Evolutionary conservation across 441 rosid species (phyloP).

Genomic region (Croton setiger): DNA sequence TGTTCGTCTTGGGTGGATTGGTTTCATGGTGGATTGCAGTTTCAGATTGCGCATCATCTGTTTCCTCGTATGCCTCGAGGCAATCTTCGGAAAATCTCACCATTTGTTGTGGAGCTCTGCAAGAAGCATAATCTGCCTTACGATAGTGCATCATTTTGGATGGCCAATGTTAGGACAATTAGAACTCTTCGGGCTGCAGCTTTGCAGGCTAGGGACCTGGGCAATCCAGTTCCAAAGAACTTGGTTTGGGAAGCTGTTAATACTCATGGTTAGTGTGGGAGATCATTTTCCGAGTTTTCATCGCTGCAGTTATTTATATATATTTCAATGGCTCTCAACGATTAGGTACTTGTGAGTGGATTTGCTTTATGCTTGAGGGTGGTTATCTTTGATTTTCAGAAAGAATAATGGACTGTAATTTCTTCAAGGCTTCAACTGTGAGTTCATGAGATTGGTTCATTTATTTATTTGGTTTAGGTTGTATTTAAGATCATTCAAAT

Average conservation of each 20-base stretch:
- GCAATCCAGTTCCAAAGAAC: constrained; percentile 50
- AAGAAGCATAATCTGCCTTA: constrained; percentile 63
- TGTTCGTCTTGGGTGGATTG: constrained; percentile 70
- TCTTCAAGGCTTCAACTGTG: constrained; percentile 25
- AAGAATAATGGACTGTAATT: constrained; percentile 26
- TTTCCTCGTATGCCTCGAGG: constrained; percentile 64
- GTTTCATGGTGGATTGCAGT: constrained; percentile 76
- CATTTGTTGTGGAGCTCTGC: constrained; percentile 59
- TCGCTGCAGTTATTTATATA: constrained; percentile 18
- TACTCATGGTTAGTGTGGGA: constrained; percentile 50
- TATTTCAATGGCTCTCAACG: constrained; percentile 2
- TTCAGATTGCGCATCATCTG: constrained; percentile 67
- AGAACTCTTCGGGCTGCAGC: constrained; percentile 48
- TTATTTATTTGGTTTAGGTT: constrained; percentile 17
- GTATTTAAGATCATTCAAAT: background rate
- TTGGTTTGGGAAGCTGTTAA: constrained; percentile 75
- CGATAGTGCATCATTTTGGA: constrained; percentile 43
- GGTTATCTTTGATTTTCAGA: constrained; percentile 20
- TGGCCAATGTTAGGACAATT: constrained; percentile 52
- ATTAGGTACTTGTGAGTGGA: constrained; percentile 15
- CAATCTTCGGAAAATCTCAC: constrained; percentile 54
- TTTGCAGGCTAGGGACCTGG: constrained; percentile 57
- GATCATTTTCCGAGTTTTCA: constrained; percentile 7
- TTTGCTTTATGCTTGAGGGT: constrained; percentile 24
- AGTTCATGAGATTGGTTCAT: constrained; percentile 12